Evolutionary conservation across 2,329 filamentous ascomycete species (phyloP), one percentile per base, ranked within the genome.

Genomic region (Calonectria pseudoturangicola): DNA sequence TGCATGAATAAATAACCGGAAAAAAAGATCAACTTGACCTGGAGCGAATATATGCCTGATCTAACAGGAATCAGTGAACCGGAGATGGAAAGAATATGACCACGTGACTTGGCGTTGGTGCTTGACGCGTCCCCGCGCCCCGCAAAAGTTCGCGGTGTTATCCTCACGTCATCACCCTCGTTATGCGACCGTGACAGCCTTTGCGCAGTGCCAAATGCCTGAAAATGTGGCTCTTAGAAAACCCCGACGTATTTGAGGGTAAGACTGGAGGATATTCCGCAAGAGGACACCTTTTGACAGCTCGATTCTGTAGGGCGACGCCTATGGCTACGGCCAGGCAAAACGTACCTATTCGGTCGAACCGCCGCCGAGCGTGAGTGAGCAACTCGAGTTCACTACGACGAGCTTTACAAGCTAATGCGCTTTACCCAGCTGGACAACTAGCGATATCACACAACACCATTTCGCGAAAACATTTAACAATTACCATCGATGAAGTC

Each of bases 391-490:
- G 16, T 30, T 39, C n/a, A 8, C 5, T 4, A 25, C 21, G 7
- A 1, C 3, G n/a, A 36, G 18, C 6, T 2, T 4, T 25, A 28
- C 0, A 30, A 48, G 25, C 72, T 79, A 43, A 79, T 28, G 18
- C 4, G 4, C 25, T 9, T 2, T 12, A 25, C 25, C 7, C 76
- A 94, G 93, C 90, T 68, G 91, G 91, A 3, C 91, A 90, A 79
- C 85, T 94, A 76, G 92, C 90, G 28, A 94, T 98, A 76, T 90
- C 93, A 7, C 90, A 97, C 80, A 94, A 94, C 80, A 93, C 93
- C 1, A 94, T 99, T 62, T 99, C 97, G 39, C 90, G 96, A 70
- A 95, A 97, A 80, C 97, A 99, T 84, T 86, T 98, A 75, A 92
- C 92, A 39, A 92, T 99, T 64, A 89, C 92, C 50, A 91, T 98